These are phyloP conservation scores for Neurospora sp. DNA, from an alignment of 2,329 filamentous ascomycete genomes.

Conservation along the genomic window DNA sequence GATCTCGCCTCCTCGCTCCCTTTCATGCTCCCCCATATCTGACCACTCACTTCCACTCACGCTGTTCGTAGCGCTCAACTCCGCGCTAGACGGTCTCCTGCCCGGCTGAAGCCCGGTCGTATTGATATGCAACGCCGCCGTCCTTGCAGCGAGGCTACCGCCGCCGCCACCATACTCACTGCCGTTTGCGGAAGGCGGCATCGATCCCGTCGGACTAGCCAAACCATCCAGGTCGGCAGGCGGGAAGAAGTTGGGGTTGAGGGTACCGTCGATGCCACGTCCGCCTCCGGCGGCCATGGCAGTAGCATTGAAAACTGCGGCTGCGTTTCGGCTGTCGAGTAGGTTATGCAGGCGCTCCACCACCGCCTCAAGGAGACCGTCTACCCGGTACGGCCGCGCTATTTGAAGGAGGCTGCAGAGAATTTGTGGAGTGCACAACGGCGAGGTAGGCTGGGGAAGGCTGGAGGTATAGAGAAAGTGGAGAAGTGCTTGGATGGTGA, in stretches of 20 bases:
- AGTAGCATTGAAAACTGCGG: constrained; percentile 94
- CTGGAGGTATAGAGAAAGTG: constrained; percentile 92
- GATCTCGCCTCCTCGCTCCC: constrained; percentile 46
- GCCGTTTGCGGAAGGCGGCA: constrained; percentile 8
- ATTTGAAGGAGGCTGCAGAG: constrained; percentile 92
- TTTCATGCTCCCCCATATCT: constrained; percentile 38
- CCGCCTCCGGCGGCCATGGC: constrained; percentile 96
- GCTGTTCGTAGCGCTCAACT: constrained; percentile 40
- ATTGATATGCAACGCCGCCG: constrained; percentile 38
- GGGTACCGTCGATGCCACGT: constrained; percentile 60
- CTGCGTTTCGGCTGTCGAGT: constrained; percentile 86
- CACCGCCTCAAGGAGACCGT: constrained; percentile 84
- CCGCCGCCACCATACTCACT: constrained; percentile 6
- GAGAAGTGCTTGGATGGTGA: constrained; percentile 81
- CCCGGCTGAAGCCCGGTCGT: constrained; percentile 27
- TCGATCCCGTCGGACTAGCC: constrained; percentile 14
- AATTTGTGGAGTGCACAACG: constrained; percentile 86
- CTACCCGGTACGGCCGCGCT: constrained; percentile 83
- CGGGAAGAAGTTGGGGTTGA: constrained; percentile 54
- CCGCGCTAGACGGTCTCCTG: constrained; percentile 33
- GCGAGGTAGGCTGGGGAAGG: constrained; percentile 64
- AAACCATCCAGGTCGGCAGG: constrained; percentile 35
- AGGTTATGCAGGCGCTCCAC: constrained; percentile 83
- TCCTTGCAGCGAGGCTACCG: constrained; percentile 19
- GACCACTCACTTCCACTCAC: constrained; percentile 47